Evolutionary conservation across 2,329 filamentous ascomycete genomes (phyloP).

Genomic region (Talaromyces sp.): DNA sequence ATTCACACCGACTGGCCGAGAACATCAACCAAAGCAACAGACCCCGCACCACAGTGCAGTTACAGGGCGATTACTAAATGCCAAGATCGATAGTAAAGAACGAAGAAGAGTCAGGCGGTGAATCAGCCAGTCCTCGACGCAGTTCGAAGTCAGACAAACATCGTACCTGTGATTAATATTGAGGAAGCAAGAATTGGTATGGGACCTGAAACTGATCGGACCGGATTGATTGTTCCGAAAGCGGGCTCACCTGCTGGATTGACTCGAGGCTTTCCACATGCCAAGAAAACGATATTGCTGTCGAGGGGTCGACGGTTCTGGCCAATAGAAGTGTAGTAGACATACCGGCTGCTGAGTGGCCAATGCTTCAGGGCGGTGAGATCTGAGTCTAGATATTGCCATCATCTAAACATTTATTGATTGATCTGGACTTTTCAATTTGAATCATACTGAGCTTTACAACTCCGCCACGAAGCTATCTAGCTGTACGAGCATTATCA

Average conservation of each 20-base stretch:
- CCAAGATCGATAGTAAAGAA: background rate
- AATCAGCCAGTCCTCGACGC: background rate
- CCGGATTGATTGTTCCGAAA: slow-evolving; percentile 5
- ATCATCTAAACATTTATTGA: background rate
- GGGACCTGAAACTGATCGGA: background rate
- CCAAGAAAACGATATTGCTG: slow-evolving; percentile 10
- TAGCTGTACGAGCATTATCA: background rate
- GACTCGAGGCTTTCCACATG: background rate
- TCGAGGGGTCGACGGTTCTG: background rate
- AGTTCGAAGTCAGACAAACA: background rate
- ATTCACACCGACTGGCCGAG: slow-evolving; percentile 2
- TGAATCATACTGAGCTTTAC: background rate
- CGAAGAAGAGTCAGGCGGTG: background rate
- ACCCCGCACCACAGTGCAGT: slow-evolving; percentile 10
- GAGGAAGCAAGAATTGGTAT: background rate
- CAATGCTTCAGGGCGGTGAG: slow-evolving; percentile 11
- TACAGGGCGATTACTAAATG: background rate
- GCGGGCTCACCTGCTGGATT: background rate
- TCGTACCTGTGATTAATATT: background rate
- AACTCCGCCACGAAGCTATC: background rate
- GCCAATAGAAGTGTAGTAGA: slow-evolving; percentile 9
- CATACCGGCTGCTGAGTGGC: slow-evolving; percentile 5
- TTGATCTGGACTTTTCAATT: background rate
- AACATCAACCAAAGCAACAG: background rate
- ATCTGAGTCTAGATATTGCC: background rate